Base-by-base conservation (phyloP, 2,329 filamentous ascomycete species). In the Paraphoma sp. region DNA sequence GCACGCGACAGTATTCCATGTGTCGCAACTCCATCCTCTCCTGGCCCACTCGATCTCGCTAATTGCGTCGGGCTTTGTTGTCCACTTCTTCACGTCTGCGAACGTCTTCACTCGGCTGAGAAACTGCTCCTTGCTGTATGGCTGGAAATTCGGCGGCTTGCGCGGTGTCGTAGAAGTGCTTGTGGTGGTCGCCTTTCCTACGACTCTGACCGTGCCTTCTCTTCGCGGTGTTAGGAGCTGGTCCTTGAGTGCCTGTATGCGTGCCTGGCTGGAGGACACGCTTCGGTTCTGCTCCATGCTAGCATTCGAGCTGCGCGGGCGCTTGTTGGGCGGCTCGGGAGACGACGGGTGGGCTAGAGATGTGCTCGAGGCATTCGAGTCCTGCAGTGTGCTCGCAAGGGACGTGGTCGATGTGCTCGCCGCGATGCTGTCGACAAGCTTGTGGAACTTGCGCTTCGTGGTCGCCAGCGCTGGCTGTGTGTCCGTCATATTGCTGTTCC, bases 41-140 rank as follows among this genome's bases (percentile, higher is more conserved):
- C 94, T 97, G 0, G 93, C 93, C 95, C 95, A 99, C 74, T 93
- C 90, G 7, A 97, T 88, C 78, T 98, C 95, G 71, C 87, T 92
- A 66, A 98, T 88, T 33, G 83, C 83, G 50, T 93, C 86, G 0
- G 95, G 93, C 74, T 98, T 98, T 0, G 92, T 90, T n/a, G 91
- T 90, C 94, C 94, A 99, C 73, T 90, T 86, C 51, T 92, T 95
- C 46, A 98, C 88, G 64, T 94, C 92, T 71, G 94, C 90, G 72
- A 96, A 99, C 0, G 92, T 96, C 57, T 89, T 89, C 29, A 99
- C 82, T 23, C 95, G 83, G 66, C 85, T 87, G 10, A 98, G 82
- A 59, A 98, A 93, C 64, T 92, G 87, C 40, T 88, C 87, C 51
- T 95, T 90, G 74, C 95, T 93, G 79, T 89, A 91, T 0, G 95